A percentile compares a stretch with the other conserved stretches of the same genome.
Evolutionary conservation across 106 monocot species (phyloP).

Genomic region (Dactylorhiza incarnata): DNA sequence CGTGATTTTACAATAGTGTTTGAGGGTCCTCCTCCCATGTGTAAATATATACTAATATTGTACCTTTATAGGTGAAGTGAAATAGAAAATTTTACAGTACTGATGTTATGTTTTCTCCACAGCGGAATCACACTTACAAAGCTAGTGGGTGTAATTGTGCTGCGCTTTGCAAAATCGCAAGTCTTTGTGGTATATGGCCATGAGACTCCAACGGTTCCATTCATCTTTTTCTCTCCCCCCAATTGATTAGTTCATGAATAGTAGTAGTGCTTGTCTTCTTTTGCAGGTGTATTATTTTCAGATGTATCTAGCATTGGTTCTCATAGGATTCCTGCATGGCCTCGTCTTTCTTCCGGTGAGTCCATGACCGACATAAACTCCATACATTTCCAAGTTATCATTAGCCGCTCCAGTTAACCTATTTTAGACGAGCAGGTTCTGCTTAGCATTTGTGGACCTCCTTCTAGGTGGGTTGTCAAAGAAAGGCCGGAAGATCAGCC

Average conservation of each 20-base stretch:
- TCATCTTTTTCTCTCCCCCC: not conserved
- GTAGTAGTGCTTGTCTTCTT: not conserved
- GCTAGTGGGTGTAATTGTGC: constrained; percentile 89
- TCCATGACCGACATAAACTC: not conserved
- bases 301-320: constrained; percentile 86
- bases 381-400: not conserved
- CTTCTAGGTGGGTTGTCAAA: constrained; percentile 29
- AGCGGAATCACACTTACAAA: constrained; percentile 98
- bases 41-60: not conserved
- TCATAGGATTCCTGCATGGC: constrained; percentile 91
- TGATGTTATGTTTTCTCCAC: constrained; percentile 8
- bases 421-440: constrained; percentile 44
- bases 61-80: not conserved
- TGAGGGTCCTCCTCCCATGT: not conserved
- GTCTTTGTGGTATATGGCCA: constrained; percentile 72
- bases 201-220: not conserved
- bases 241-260: not conserved
- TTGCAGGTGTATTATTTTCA: constrained; percentile 94
- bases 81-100: not conserved
- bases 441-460: constrained; percentile 83
- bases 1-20: no score
- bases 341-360: constrained; percentile 92
- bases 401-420: not conserved
- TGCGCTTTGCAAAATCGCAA: constrained; percentile 79
- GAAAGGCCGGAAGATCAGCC: constrained; percentile 23